Conservation (phyloP, 2,329 filamentous ascomycete genomes). For the Diaporthe humulicola region DNA sequence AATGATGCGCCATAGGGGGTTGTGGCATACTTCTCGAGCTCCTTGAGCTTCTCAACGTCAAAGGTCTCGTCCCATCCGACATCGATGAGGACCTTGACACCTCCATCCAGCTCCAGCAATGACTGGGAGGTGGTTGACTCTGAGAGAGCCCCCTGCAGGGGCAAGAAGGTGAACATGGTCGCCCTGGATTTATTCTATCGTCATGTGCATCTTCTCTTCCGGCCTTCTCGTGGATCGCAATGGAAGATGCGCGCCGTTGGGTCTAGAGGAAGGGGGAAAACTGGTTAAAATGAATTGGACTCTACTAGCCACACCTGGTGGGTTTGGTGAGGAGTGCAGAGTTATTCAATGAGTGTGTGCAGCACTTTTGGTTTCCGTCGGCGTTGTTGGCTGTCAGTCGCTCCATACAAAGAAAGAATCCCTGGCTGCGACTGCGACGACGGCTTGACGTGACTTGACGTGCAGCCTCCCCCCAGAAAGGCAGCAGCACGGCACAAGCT, state of each 20-base stretch:
- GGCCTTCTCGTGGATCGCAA: neutral
- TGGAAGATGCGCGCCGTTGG: neutral
- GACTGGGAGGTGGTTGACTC: conserved; percentile 91
- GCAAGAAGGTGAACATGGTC: conserved; percentile 95
- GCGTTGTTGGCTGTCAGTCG: neutral
- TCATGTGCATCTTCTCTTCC: conserved; percentile 33
- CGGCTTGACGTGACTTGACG: neutral
- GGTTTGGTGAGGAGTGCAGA: neutral
- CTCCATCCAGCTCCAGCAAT: conserved; percentile 95
- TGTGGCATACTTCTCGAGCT: conserved; percentile 84
- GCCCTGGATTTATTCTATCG: conserved; percentile 37
- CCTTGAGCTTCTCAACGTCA: conserved; percentile 82
- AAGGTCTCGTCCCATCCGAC: conserved; percentile 97
- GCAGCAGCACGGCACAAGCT: neutral
- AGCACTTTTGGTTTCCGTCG: neutral
- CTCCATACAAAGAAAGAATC: conserved; percentile 8
- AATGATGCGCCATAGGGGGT: neutral
- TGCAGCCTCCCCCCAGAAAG: conserved; percentile 18
- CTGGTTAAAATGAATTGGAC: neutral
- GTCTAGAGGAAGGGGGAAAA: neutral
- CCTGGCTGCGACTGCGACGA: neutral
- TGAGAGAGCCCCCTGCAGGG: conserved; percentile 91
- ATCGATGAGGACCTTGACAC: conserved; percentile 94
- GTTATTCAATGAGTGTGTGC: neutral
- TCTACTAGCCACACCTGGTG: conserved; percentile 10